Conservation (phyloP, 106 monocot species). For the Alisma plantagoaquatica region DNA sequence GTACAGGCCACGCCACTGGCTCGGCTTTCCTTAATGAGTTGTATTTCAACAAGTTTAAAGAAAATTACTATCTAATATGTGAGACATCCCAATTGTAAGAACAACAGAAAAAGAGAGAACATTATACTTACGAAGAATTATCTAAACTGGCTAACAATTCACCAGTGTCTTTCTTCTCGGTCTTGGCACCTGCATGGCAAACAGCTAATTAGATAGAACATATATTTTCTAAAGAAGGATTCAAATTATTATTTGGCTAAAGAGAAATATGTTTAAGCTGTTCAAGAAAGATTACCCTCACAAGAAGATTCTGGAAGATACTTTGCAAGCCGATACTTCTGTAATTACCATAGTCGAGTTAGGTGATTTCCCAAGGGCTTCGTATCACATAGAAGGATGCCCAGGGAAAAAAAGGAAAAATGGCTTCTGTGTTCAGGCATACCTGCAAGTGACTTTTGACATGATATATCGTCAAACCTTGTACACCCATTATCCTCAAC, state of each 20-base stretch:
- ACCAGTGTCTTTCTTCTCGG: slow-evolving; percentile 52
- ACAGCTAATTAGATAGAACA: slow-evolving; percentile 1
- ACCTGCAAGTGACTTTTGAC: slow-evolving; percentile 99
- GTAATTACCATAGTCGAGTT: slow-evolving; percentile 5
- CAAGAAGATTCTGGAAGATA: slow-evolving; percentile 78
- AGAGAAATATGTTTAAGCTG: background rate
- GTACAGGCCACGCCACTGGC: too few species aligned
- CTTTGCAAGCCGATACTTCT: slow-evolving; percentile 97
- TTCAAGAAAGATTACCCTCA: slow-evolving; percentile 46
- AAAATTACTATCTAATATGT: background rate
- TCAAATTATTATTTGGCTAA: background rate
- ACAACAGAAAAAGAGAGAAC: background rate
- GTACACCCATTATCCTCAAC: slow-evolving; percentile 79
- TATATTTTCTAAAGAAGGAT: background rate
- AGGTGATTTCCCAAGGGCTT: background rate
- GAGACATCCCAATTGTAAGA: background rate
- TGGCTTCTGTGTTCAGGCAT: background rate
- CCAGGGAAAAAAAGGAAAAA: background rate
- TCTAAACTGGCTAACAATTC: slow-evolving; percentile 54
- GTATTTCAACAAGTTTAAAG: background rate
- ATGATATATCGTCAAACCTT: slow-evolving; percentile 92
- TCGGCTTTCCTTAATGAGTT: background rate
- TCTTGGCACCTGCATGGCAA: slow-evolving; percentile 36
- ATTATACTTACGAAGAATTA: slow-evolving; percentile 77
- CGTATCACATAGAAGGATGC: background rate